Evolutionary conservation across 1,284 basidiomycete species (phyloP).

Genomic region (Apiotrichum gamsii): DNA sequence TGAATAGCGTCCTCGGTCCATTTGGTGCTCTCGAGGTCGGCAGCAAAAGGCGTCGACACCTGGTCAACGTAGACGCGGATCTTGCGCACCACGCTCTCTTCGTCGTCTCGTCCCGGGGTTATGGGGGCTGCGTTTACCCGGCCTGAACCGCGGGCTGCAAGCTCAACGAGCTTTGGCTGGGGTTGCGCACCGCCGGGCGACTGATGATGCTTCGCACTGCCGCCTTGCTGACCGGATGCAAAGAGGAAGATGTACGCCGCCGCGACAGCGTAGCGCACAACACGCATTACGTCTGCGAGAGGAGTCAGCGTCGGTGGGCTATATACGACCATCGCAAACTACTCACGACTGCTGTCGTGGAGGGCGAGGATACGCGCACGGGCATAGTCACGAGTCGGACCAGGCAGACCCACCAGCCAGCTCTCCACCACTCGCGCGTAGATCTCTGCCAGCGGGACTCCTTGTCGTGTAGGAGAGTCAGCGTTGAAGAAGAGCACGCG

Average conservation of each 20-base stretch:
- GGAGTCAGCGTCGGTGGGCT: too few relatives aligned
- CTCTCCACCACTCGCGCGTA: conserved; percentile 30
- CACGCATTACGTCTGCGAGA: conserved; percentile 24
- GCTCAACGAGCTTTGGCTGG: conserved; percentile 24
- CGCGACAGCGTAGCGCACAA: conserved; percentile 26
- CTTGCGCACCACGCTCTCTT: conserved; percentile 5
- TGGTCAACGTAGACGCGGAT: conserved; percentile 24
- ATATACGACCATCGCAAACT: too few relatives aligned
- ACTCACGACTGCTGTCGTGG: conserved; percentile 23
- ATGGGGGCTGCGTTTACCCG: too few relatives aligned
- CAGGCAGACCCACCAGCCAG: conserved; percentile 29
- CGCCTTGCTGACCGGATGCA: conserved; percentile 10
- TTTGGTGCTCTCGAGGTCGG: conserved; percentile 26
- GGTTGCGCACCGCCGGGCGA: too few relatives aligned
- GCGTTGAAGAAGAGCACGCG: conserved; percentile 19
- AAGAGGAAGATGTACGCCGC: conserved; percentile 31
- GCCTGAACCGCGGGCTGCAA: conserved; percentile 24
- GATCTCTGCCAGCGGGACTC: conserved; percentile 28
- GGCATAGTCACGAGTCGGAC: conserved; percentile 21
- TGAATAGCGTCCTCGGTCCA: conserved; percentile 30
- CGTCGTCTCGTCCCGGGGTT: not conserved
- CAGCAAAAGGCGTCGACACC: conserved; percentile 25
- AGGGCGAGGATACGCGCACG: conserved; percentile 23
- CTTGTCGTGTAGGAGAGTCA: conserved; percentile 22
- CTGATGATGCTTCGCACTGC: not conserved